These are phyloP conservation scores for Ceratocystis harringtonii DNA, from an alignment of 2,329 filamentous ascomycete species.

Conservation along the genomic window DNA sequence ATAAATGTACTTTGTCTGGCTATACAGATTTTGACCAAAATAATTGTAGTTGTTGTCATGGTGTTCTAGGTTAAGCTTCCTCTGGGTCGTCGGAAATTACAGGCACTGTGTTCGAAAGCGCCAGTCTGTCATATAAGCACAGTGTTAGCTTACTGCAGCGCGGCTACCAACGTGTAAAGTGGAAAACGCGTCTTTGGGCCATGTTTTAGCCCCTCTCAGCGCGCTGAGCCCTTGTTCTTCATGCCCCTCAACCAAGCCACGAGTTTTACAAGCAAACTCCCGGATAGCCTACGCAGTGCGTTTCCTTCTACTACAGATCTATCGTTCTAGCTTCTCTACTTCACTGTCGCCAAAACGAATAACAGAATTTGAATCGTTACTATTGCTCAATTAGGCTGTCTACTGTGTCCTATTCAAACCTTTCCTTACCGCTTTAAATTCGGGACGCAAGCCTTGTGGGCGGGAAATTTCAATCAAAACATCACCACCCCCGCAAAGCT, in stretches of 20 bases:
- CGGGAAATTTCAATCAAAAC: background rate
- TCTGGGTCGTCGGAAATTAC: background rate
- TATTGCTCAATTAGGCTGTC: background rate
- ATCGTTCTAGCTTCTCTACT: background rate
- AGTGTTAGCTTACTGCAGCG: background rate
- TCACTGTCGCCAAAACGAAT: background rate
- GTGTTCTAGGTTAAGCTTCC: too few species aligned
- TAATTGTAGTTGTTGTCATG: too few species aligned
- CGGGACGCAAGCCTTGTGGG: background rate
- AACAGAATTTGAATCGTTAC: background rate
- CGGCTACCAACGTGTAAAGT: conserved; percentile 9
- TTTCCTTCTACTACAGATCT: background rate
- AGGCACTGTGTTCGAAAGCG: background rate
- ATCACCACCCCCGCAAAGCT: background rate
- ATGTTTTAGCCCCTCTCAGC: conserved; percentile 13
- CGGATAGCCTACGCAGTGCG: background rate
- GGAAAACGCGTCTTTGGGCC: conserved; percentile 5
- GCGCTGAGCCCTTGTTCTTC: conserved; percentile 4
- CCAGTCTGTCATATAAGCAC: background rate
- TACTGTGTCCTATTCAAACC: background rate
- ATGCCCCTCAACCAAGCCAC: conserved; percentile 3
- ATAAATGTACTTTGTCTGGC: background rate
- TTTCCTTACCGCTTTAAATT: background rate
- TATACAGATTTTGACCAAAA: too few species aligned
- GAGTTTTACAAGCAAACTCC: background rate